These are phyloP conservation scores for Mucuna pruriens DNA, from an alignment of 306 rosid genomes.

Conservation along the genomic window DNA sequence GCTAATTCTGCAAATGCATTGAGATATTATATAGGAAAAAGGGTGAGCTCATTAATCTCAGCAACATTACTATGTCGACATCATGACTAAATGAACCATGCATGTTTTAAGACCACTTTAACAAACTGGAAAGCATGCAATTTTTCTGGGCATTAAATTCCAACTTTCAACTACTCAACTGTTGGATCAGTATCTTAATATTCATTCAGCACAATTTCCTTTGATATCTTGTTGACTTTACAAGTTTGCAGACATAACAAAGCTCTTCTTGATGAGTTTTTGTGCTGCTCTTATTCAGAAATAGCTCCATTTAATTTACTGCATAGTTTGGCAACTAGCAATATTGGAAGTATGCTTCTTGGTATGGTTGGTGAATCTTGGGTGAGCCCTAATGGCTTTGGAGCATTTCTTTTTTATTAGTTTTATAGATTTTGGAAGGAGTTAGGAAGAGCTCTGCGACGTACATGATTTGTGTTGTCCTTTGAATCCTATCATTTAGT, in stretches of 20 bases:
- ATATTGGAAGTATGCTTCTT: neutral
- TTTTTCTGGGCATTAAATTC: neutral
- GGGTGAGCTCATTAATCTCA: slow-evolving; percentile 11
- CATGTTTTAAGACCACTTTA: neutral
- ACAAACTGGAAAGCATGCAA: neutral
- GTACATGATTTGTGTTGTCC: neutral
- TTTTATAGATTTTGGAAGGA: slow-evolving; percentile 22
- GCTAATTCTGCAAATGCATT: neutral
- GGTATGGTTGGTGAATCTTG: neutral
- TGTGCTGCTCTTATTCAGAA: neutral
- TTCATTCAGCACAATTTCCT: neutral
- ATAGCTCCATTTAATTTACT: too few relatives aligned
- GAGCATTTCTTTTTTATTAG: neutral
- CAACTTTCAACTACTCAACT: neutral
- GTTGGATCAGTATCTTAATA: slow-evolving; percentile 1
- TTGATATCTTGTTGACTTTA: too few relatives aligned
- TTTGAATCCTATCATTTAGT: neutral
- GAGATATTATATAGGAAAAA: slow-evolving; percentile 1
- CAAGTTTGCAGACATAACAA: neutral
- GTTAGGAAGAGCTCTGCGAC: neutral
- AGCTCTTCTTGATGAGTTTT: neutral
- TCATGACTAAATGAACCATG: neutral
- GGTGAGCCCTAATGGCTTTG: neutral
- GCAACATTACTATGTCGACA: neutral
- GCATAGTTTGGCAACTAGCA: neutral